Evolutionary conservation across 495 filamentous ascomycete species (phyloP).

Genomic region (Chaetomidium leptoderma): DNA sequence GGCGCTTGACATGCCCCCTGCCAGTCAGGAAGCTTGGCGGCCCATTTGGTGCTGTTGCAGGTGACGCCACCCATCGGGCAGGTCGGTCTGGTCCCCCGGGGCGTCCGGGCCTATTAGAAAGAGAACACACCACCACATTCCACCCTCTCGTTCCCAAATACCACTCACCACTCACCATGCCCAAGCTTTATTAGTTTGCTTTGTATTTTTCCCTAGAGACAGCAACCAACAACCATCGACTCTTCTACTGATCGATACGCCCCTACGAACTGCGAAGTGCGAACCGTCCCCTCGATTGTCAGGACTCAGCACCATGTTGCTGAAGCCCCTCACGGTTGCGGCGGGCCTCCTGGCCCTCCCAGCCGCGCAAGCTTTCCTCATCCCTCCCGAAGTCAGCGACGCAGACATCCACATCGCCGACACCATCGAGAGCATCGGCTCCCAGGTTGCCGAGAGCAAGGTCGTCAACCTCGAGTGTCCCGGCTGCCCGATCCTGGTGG

Average conservation of each 20-base stretch:
- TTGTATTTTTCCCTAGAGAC: background rate
- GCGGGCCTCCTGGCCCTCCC: constrained; percentile 25
- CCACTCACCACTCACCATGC: background rate
- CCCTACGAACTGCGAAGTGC: too few species aligned
- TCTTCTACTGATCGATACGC: background rate
- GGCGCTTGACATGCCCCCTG: background rate
- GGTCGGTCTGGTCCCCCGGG: too few species aligned
- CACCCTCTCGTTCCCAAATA: too few species aligned
- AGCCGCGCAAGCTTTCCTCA: constrained; percentile 27
- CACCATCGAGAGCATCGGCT: constrained; percentile 9
- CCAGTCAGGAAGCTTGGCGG: too few species aligned
- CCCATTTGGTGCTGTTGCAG: too few species aligned
- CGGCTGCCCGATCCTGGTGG: constrained; percentile 36
- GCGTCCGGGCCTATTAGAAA: too few species aligned
- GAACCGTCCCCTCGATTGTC: background rate
- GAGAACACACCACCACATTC: too few species aligned
- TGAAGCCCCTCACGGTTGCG: constrained; percentile 28
- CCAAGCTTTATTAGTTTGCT: background rate
- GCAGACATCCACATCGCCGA: constrained; percentile 21
- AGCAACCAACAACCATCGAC: background rate
- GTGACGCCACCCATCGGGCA: too few species aligned
- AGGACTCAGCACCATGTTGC: constrained; percentile 22
- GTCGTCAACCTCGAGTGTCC: constrained; percentile 41
- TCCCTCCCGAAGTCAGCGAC: constrained; percentile 25
- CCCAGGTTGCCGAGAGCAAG: constrained; percentile 16